These are phyloP conservation scores for Thuja plicata DNA, from an alignment of 83 land plant species.

Conservation along the genomic window DNA sequence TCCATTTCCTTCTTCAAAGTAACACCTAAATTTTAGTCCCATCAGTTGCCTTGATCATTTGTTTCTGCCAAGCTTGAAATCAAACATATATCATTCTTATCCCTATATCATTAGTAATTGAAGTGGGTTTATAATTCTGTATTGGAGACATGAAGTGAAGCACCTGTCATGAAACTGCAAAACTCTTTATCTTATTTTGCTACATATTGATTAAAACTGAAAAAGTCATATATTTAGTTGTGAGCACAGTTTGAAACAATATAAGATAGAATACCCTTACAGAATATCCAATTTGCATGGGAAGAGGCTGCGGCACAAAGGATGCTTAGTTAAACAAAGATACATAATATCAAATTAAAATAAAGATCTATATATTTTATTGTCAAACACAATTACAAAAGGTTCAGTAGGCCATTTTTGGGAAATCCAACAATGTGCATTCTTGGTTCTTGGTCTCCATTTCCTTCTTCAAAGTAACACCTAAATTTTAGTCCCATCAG, in stretches of 20 bases:
- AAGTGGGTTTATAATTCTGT: neutral
- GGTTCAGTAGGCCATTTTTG: neutral
- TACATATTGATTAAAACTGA: neutral
- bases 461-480: neutral
- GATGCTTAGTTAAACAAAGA: neutral
- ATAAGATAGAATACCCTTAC: neutral
- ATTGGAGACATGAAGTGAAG: neutral
- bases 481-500: neutral
- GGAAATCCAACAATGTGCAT: neutral
- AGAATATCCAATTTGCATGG: neutral
- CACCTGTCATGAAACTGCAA: neutral
- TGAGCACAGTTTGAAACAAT: neutral
- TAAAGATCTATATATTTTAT: neutral
- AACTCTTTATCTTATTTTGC: neutral
- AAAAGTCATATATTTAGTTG: neutral
- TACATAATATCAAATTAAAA: neutral
- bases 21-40: neutral
- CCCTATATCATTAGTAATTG: neutral
- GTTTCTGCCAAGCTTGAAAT: neutral
- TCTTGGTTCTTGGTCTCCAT: neutral
- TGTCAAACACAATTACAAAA: neutral
- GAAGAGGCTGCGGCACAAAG: neutral
- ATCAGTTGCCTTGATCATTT: neutral
- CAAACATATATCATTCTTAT: neutral
- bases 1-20: neutral